Evolutionary conservation across 2,329 filamentous ascomycete species (phyloP).

Genomic region (Bipolaris victoriae): DNA sequence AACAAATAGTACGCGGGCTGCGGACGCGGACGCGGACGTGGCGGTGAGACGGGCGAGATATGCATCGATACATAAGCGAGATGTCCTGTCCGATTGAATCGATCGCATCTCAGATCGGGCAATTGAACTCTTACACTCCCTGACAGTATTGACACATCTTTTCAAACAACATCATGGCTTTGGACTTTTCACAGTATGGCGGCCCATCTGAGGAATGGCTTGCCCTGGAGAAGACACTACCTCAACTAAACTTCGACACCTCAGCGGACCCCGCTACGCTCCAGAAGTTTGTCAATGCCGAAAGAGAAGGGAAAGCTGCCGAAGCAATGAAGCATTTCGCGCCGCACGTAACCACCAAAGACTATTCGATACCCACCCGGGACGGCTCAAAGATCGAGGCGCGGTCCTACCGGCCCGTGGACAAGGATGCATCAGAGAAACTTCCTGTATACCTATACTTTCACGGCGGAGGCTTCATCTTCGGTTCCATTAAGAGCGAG

Average conservation of each 20-base stretch:
- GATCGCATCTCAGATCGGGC: not conserved
- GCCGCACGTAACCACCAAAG: conserved; percentile 28
- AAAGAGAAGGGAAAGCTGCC: conserved; percentile 28
- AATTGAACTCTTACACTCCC: not conserved
- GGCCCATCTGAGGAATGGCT: conserved; percentile 41
- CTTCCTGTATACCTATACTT: conserved; percentile 58
- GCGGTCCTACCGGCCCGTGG: conserved; percentile 55
- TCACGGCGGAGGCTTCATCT: conserved; percentile 64
- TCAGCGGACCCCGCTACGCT: conserved; percentile 23
- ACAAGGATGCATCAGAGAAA: conserved; percentile 36
- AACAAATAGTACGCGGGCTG: not conserved
- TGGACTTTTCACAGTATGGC: conserved; percentile 16
- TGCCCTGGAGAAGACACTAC: conserved; percentile 38
- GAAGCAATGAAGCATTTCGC: conserved; percentile 28
- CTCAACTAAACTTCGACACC: conserved; percentile 30
- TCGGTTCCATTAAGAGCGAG: conserved; percentile 61
- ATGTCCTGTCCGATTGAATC: not conserved
- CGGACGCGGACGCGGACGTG: not conserved
- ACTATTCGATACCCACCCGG: conserved; percentile 50
- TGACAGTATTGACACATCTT: not conserved
- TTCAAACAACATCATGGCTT: not conserved
- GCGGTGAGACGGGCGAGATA: not conserved
- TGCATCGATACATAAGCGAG: not conserved
- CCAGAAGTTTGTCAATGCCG: conserved; percentile 27
- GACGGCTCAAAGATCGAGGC: conserved; percentile 55